Percentiles rank a stretch among this genome's conserved stretches.
phyloP scores from a whole-genome alignment of 768 basidiomycete species.

The Xerocomellus intermedius region DNA sequence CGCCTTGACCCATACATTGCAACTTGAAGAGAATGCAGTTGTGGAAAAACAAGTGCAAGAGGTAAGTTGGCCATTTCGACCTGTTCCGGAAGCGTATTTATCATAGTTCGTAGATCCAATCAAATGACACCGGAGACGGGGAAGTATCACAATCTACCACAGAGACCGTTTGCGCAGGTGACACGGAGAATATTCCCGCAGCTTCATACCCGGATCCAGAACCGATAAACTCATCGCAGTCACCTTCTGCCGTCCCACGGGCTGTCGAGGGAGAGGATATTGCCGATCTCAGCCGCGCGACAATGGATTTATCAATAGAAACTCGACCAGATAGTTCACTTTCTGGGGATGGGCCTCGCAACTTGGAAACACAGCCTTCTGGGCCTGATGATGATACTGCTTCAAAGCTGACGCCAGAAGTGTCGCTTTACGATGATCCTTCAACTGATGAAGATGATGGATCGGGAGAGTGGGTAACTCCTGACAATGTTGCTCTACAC shows the following conservation, averaged over 20 bases:
- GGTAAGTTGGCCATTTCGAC: constrained; percentile 18
- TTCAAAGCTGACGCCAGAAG: constrained; percentile 12
- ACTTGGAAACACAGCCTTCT: constrained; percentile 28
- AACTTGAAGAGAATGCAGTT: constrained; percentile 47
- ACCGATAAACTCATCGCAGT: not conserved
- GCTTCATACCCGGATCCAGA: not conserved
- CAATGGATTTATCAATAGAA: constrained; percentile 13
- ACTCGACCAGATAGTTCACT: constrained; percentile 4
- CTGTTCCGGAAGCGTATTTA: not conserved
- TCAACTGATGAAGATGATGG: constrained; percentile 75
- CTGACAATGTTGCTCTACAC: constrained; percentile 77
- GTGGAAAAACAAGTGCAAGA: constrained; percentile 30
- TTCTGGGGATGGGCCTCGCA: constrained; percentile 33
- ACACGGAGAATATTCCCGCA: not conserved
- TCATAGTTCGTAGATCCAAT: constrained; percentile 6
- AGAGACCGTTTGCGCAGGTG: constrained; percentile 1
- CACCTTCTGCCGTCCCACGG: not conserved
- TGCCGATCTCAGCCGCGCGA: constrained; percentile 11
- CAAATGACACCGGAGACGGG: not conserved
- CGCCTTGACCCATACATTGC: constrained; percentile 80
- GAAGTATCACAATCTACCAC: not conserved
- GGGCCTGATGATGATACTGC: constrained; percentile 1
- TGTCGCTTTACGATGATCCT: constrained; percentile 68
- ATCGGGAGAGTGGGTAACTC: constrained; percentile 97
- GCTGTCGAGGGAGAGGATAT: not conserved